Conservation (phyloP, 331 rosid species). For the Quercus phellos region DNA sequence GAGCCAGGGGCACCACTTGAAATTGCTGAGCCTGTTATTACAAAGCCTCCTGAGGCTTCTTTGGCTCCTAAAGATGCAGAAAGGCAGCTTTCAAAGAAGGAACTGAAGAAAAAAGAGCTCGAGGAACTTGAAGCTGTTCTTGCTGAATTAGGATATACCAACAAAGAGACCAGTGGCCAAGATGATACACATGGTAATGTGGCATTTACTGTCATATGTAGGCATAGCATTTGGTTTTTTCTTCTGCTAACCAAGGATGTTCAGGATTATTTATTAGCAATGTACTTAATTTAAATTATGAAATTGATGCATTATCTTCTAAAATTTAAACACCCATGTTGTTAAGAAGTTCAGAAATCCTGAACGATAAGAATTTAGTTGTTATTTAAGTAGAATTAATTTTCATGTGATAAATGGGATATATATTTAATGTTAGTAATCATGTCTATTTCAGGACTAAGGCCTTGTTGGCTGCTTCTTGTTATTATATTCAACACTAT, state of each 20-base stretch:
- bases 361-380: not conserved
- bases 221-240: conserved; percentile 4
- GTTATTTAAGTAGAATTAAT: not conserved
- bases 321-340: not conserved
- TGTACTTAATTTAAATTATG: not conserved
- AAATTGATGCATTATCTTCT: not conserved
- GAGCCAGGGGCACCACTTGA: conserved; percentile 33
- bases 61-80: conserved; percentile 49
- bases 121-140: conserved; percentile 68
- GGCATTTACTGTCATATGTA: not conserved
- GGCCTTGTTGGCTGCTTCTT: too few species aligned
- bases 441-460: too few species aligned
- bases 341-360: not conserved
- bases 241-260: not conserved
- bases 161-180: conserved; percentile 29
- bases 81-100: conserved; percentile 74
- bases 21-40: conserved; percentile 30
- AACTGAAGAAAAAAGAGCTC: conserved; percentile 63
- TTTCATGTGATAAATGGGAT: too few species aligned
- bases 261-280: not conserved
- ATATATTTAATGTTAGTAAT: too few species aligned
- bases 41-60: conserved; percentile 33
- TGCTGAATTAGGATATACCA: conserved; percentile 53
- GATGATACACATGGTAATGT: conserved; percentile 48
- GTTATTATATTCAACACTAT: too few species aligned